These are phyloP conservation scores for Benincasa hispida DNA, from an alignment of 306 rosid species.

Conservation along the genomic window DNA sequence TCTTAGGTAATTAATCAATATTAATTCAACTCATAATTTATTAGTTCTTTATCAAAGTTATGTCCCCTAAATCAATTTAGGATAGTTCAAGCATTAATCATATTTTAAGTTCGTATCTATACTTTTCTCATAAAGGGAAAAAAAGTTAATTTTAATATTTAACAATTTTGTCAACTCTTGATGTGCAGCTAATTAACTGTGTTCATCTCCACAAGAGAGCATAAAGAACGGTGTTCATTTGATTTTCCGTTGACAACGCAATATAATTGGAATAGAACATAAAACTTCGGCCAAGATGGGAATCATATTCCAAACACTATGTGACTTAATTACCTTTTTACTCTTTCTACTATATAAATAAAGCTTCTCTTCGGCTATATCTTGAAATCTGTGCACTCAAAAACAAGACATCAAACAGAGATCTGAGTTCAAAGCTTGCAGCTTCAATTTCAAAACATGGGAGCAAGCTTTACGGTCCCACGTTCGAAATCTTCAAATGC, in stretches of 20 bases:
- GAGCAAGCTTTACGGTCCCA: conserved; percentile 18
- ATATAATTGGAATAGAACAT: not conserved
- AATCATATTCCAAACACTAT: not conserved
- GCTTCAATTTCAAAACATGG: conserved; percentile 28
- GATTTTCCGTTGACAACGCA: not conserved
- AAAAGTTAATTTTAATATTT: too few species aligned
- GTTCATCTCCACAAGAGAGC: not conserved
- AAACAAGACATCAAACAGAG: not conserved
- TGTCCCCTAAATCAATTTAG: too few species aligned
- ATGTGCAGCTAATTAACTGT: not conserved
- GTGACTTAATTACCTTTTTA: not conserved
- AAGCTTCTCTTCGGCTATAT: not conserved
- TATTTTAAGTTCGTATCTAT: too few species aligned
- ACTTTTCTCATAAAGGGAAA: too few species aligned
- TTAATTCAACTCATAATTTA: too few species aligned
- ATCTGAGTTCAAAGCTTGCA: not conserved
- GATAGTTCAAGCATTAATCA: not conserved
- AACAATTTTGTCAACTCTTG: not conserved
- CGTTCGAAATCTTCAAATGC: conserved; percentile 1
- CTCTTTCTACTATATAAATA: not conserved
- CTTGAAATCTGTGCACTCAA: not conserved
- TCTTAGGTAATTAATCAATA: too few species aligned
- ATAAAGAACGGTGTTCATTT: not conserved
- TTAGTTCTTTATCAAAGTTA: too few species aligned
- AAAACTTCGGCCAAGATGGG: not conserved